phyloP scores from a whole-genome alignment of 208 protist genomes.

The Acanthamoeba healyi region DNA sequence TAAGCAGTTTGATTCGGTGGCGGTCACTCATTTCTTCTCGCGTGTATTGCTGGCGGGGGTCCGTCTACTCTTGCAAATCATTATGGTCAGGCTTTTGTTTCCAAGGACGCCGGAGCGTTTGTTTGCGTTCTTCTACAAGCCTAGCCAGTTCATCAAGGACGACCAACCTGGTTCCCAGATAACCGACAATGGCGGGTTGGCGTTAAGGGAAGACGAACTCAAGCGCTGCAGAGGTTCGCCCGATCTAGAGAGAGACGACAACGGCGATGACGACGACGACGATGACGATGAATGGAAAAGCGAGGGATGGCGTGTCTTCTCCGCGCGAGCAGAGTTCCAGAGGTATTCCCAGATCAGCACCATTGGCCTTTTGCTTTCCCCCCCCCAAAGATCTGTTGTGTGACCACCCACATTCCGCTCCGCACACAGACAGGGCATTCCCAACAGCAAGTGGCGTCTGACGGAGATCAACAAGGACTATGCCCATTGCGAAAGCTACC shows the following conservation, averaged over 20 bases:
- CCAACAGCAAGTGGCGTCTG: constrained; percentile 37
- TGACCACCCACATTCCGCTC: background rate
- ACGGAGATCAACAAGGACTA: constrained; percentile 43
- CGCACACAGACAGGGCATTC: background rate
- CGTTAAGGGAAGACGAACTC: background rate
- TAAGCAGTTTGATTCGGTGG: no score
- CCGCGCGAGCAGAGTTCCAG: background rate
- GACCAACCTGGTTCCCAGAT: background rate
- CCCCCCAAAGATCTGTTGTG: no score
- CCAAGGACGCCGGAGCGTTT: background rate
- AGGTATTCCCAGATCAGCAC: no score
- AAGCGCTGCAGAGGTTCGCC: background rate
- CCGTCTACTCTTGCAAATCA: no score
- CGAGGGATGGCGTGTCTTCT: background rate
- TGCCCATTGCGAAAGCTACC: constrained; percentile 30
- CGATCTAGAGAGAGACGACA: background rate
- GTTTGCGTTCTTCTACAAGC: constrained; percentile 56
- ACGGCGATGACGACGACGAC: background rate
- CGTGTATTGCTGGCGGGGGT: no score
- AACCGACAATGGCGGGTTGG: background rate
- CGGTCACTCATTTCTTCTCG: no score
- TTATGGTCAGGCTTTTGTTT: constrained; percentile 1
- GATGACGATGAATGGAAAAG: background rate
- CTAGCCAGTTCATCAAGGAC: background rate
- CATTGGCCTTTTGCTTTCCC: no score